Evolutionary conservation across 345 rosid species (phyloP).

Genomic region (Dipteronia dyeriana): DNA sequence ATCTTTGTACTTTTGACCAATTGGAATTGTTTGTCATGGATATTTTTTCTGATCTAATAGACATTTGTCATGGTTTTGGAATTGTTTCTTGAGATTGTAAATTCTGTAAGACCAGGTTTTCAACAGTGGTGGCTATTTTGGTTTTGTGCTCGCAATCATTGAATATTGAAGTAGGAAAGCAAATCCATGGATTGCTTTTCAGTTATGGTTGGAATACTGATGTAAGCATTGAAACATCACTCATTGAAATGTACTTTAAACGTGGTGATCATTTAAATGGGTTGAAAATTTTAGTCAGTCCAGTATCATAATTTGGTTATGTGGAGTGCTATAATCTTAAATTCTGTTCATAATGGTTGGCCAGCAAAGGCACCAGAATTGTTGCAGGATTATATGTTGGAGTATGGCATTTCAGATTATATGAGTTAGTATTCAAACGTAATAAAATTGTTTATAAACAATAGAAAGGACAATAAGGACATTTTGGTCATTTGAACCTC

Average conservation of each 20-base stretch:
- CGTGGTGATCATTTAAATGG: conserved; percentile 36
- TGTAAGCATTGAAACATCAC: background rate
- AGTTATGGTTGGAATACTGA: conserved; percentile 37
- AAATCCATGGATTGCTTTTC: conserved; percentile 37
- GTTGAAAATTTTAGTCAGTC: conserved; percentile 32
- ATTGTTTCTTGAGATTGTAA: conserved; percentile 38
- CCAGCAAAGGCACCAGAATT: too few species aligned
- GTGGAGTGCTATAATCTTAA: conserved; percentile 49
- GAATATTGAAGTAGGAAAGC: conserved; percentile 31
- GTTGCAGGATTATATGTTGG: too few species aligned
- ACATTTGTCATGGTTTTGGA: conserved; percentile 32
- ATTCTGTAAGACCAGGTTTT: conserved; percentile 35
- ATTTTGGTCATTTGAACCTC: too few species aligned
- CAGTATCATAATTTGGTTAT: conserved; percentile 29
- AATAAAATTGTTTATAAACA: too few species aligned
- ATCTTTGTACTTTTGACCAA: too few species aligned
- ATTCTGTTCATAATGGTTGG: too few species aligned
- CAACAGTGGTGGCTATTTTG: conserved; percentile 38
- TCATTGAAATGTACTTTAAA: conserved; percentile 31
- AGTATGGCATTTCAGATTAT: too few species aligned
- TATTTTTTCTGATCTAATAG: conserved; percentile 10
- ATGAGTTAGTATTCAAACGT: too few species aligned
- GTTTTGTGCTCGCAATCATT: conserved; percentile 34
- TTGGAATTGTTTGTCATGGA: too few species aligned
- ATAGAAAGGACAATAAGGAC: too few species aligned